Evolutionary conservation across 129 eudicot species (phyloP).

Genomic region (Saussurea involucrata): DNA sequence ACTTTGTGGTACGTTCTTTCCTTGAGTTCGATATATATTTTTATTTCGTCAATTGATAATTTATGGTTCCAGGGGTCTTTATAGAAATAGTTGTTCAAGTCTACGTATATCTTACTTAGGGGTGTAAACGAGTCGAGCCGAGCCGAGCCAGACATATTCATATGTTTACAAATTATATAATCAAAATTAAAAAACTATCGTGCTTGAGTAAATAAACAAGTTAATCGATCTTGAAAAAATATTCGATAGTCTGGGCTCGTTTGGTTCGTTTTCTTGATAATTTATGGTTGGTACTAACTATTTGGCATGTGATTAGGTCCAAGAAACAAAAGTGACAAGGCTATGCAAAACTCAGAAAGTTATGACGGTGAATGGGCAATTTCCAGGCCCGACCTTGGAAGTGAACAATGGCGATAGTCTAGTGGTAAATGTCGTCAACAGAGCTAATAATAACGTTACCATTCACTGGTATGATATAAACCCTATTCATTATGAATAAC

Average conservation of each 20-base stretch:
- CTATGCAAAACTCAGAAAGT: slow-evolving; percentile 68
- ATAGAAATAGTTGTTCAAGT: too few species aligned
- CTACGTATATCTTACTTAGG: too few species aligned
- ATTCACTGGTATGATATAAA: slow-evolving; percentile 75
- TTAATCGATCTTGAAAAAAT: too few species aligned
- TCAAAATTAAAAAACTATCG: too few species aligned
- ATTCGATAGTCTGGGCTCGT: too few species aligned
- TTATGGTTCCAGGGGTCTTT: too few species aligned
- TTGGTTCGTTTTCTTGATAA: neutral
- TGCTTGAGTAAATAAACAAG: too few species aligned
- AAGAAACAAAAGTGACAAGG: slow-evolving; percentile 90
- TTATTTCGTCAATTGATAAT: neutral
- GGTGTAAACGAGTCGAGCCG: too few species aligned
- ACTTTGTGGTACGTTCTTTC: slow-evolving; percentile 57
- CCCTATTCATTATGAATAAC: neutral
- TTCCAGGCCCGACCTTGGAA: slow-evolving; percentile 91
- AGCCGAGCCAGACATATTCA: too few species aligned
- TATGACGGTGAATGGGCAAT: slow-evolving; percentile 87
- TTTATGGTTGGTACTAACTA: slow-evolving; percentile 13
- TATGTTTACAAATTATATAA: too few species aligned
- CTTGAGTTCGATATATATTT: neutral
- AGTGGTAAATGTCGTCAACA: slow-evolving; percentile 75
- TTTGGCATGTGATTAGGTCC: slow-evolving; percentile 52
- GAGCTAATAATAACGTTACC: slow-evolving; percentile 81
- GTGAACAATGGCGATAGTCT: slow-evolving; percentile 80